Evolutionary conservation across 192 early-diverging fungal species (phyloP).

Genomic region (Coemansia sp.): DNA sequence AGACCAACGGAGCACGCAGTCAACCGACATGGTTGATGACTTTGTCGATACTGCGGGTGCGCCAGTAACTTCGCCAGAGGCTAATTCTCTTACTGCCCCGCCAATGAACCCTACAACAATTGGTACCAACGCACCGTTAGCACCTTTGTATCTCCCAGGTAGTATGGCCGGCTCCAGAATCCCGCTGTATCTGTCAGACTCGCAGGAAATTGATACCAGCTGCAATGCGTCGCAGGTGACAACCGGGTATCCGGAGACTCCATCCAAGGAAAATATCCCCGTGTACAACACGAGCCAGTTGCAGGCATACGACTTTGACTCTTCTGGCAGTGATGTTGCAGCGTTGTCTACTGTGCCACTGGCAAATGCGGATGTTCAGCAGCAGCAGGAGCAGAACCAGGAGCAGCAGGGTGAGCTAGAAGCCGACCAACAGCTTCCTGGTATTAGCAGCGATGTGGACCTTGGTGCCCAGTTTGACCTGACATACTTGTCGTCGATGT

Average conservation of each 20-base stretch:
- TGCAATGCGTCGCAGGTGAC: conserved; percentile 31
- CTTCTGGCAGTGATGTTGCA: conserved; percentile 3
- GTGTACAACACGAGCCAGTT: conserved; percentile 13
- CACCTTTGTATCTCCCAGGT: conserved; percentile 10
- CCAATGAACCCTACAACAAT: conserved; percentile 50
- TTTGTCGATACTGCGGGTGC: conserved; percentile 19
- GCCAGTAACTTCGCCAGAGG: conserved; percentile 19
- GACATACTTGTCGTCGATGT: conserved; percentile 26
- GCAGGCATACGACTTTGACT: conserved; percentile 10
- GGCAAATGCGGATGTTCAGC: neutral
- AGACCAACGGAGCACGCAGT: conserved; percentile 10
- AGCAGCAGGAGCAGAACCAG: neutral
- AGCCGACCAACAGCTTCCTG: neutral
- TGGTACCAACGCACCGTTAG: conserved; percentile 1
- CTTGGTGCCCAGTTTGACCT: conserved; percentile 18
- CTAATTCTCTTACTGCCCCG: conserved; percentile 44
- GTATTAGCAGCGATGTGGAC: neutral
- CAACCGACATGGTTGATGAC: conserved; percentile 2
- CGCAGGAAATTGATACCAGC: conserved; percentile 26
- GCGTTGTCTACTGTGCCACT: conserved; percentile 1
- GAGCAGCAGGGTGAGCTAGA: neutral
- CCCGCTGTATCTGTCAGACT: conserved; percentile 32
- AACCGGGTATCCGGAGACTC: conserved; percentile 38
- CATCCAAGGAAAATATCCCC: conserved; percentile 52
- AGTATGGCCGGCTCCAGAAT: conserved; percentile 11